phyloP scores from a whole-genome alignment of 139 green algal species.

The Coelastrella sp. region DNA sequence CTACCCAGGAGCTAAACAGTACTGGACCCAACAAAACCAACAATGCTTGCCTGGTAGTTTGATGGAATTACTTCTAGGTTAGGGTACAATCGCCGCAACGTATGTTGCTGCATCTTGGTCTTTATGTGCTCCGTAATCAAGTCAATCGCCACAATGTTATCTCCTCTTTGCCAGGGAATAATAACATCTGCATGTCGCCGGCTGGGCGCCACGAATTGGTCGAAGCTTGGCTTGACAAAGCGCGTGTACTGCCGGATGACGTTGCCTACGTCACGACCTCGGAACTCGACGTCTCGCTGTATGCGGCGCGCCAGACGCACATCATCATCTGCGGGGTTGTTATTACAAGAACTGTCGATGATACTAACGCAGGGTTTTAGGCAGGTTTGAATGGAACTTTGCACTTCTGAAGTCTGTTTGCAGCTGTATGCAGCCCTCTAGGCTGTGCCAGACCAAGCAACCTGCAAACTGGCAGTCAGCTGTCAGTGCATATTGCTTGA shows the following conservation, averaged over 20 bases:
- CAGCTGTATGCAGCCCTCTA: too few species aligned
- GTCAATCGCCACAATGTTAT: slow-evolving; percentile 95
- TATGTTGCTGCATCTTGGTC: slow-evolving; percentile 88
- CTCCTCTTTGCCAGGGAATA: slow-evolving; percentile 86
- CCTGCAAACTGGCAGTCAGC: too few species aligned
- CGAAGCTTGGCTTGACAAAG: slow-evolving; percentile 97
- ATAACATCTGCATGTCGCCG: slow-evolving; percentile 94
- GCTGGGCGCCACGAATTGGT: slow-evolving; percentile 92
- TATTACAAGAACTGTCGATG: too few species aligned
- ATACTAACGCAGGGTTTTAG: too few species aligned
- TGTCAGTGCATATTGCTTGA: too few species aligned
- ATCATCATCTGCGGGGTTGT: slow-evolving; percentile 87
- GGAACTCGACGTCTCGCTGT: slow-evolving; percentile 90
- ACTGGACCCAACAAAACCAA: too few species aligned
- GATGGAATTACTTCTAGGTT: slow-evolving; percentile 92
- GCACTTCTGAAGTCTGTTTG: too few species aligned
- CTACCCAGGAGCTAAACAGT: neutral
- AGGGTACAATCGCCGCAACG: slow-evolving; percentile 90
- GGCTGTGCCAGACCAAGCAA: too few species aligned
- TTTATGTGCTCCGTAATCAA: slow-evolving; percentile 84
- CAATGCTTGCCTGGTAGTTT: slow-evolving; percentile 89
- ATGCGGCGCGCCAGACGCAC: slow-evolving; percentile 94
- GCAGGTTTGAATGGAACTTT: too few species aligned
- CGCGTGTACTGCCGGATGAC: slow-evolving; percentile 96
- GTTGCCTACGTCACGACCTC: slow-evolving; percentile 87